Evolutionary conservation across 805 yeast species (phyloP).

Genomic region (Candida tibetensis): DNA sequence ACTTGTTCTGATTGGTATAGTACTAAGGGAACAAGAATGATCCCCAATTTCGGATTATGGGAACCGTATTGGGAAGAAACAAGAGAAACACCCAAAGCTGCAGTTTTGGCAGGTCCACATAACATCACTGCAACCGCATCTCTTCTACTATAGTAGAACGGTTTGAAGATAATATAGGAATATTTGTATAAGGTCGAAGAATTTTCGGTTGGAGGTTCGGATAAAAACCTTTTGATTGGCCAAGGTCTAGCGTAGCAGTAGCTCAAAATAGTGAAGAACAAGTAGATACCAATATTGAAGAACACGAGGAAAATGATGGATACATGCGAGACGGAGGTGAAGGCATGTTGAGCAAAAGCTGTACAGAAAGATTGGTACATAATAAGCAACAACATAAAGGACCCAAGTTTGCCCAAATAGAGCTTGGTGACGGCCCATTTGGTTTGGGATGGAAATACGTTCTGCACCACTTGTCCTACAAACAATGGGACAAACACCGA

Average conservation of each 20-base stretch:
- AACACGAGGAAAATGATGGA: conserved; percentile 76
- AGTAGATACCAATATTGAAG: conserved; percentile 76
- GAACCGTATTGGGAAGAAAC: conserved; percentile 78
- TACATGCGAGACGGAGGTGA: conserved; percentile 62
- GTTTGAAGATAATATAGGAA: conserved; percentile 46
- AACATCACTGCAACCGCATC: conserved; percentile 80
- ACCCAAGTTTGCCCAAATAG: conserved; percentile 68
- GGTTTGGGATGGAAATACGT: conserved; percentile 61
- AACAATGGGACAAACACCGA: conserved; percentile 81
- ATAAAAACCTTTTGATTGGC: conserved; percentile 43
- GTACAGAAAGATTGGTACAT: conserved; percentile 82
- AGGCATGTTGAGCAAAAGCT: conserved; percentile 81
- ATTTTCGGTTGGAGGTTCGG: conserved; percentile 45
- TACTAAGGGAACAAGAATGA: conserved; percentile 75
- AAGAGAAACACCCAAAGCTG: conserved; percentile 85
- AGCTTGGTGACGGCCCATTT: conserved; percentile 58
- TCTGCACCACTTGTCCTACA: conserved; percentile 84
- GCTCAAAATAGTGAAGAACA: conserved; percentile 70
- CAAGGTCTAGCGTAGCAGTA: conserved; percentile 59
- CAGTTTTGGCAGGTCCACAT: conserved; percentile 93
- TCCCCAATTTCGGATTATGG: conserved; percentile 59
- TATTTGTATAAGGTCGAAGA: conserved; percentile 45
- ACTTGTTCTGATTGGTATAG: conserved; percentile 88
- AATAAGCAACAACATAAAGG: conserved; percentile 73
- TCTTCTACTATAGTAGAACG: conserved; percentile 65